A percentile compares a stretch with the other conserved stretches of the same genome.
Evolutionary conservation across 805 yeast genomes (phyloP).

Genomic region (Pichia cabralensis): DNA sequence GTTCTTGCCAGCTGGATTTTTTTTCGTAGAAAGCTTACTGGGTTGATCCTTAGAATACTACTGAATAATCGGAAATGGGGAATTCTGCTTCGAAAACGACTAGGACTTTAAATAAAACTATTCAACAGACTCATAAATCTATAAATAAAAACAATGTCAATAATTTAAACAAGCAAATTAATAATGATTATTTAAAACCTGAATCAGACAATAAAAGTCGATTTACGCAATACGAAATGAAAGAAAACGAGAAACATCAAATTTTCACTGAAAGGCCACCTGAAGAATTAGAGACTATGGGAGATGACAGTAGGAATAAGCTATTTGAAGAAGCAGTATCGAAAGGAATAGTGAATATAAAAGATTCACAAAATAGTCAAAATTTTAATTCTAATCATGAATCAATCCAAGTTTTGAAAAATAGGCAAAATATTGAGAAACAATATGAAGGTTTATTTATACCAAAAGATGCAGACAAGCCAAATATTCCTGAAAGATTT

Average conservation of each 20-base stretch:
- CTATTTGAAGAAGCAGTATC: conserved; percentile 16
- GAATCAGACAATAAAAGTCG: neutral
- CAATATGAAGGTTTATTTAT: conserved; percentile 12
- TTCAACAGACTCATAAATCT: conserved; percentile 2
- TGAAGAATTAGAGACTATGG: conserved; percentile 8
- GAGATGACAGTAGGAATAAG: conserved; percentile 3
- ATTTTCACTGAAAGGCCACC: conserved; percentile 14
- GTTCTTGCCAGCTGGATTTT: neutral
- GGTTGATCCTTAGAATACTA: neutral
- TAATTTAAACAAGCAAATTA: conserved; percentile 10
- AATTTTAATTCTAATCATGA: conserved; percentile 13
- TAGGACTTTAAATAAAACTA: conserved; percentile 10
- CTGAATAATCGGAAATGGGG: conserved; percentile 14
- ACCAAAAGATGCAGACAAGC: conserved; percentile 10
- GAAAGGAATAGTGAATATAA: conserved; percentile 17
- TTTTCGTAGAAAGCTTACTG: conserved; percentile 3
- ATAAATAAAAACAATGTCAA: neutral
- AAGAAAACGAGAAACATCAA: neutral
- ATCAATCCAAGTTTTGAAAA: conserved; percentile 16
- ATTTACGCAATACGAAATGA: neutral
- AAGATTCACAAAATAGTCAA: conserved; percentile 6
- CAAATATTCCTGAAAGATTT: conserved; percentile 15
- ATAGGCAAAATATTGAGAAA: conserved; percentile 16
- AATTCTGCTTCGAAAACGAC: conserved; percentile 16
- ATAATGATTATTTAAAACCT: conserved; percentile 5